phyloP scores from a whole-genome alignment of 495 filamentous ascomycete genomes.

The Penicillium ochrochloron region DNA sequence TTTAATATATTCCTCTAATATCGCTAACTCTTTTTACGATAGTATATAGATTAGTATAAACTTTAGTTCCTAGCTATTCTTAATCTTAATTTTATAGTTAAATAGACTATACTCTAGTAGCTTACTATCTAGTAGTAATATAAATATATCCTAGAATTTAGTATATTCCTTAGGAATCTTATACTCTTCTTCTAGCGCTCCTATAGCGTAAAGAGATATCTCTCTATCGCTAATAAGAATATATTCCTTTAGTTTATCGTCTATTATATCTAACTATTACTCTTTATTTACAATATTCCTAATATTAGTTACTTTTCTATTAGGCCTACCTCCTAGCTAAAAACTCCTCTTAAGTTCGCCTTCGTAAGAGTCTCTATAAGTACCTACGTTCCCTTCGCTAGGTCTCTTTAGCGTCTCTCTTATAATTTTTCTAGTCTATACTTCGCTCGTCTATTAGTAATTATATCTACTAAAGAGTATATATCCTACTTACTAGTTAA shows the following conservation, averaged over 20 bases:
- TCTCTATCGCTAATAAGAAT: neutral
- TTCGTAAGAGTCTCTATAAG: slow-evolving; percentile 1
- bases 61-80: neutral
- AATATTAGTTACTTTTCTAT: neutral
- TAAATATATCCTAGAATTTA: slow-evolving; percentile 10
- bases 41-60: slow-evolving; percentile 1
- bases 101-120: slow-evolving; percentile 7
- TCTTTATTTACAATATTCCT: neutral
- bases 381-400: neutral
- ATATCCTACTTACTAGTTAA: neutral
- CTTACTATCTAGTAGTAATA: slow-evolving; percentile 18
- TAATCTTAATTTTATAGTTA: slow-evolving; percentile 4
- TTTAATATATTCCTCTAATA: slow-evolving; percentile 12
- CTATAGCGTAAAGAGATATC: neutral
- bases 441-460: neutral
- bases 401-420: neutral
- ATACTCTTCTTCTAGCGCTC: slow-evolving; percentile 2
- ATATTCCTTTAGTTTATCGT: neutral
- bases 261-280: neutral
- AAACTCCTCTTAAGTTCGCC: slow-evolving; percentile 9
- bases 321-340: slow-evolving; percentile 5
- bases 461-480: neutral
- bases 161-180: slow-evolving; percentile 5
- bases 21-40: slow-evolving; percentile 8
- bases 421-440: neutral